These are phyloP conservation scores for Gastrolobium bilobum DNA, from an alignment of 306 rosid genomes.

Conservation along the genomic window DNA sequence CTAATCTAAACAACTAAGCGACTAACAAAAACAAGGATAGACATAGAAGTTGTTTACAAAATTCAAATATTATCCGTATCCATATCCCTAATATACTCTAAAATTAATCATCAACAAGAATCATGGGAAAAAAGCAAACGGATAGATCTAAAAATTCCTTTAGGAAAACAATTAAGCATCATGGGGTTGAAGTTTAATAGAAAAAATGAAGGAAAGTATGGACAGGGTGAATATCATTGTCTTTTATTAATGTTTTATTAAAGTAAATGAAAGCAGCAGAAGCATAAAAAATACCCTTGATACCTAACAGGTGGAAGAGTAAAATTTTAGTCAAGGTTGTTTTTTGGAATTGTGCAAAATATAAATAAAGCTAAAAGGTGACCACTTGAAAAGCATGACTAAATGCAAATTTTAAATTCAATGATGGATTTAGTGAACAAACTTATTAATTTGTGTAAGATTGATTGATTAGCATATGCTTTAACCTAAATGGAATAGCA, in stretches of 20 bases:
- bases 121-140: constrained; percentile 22
- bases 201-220: background rate
- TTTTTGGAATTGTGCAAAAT: constrained; percentile 15
- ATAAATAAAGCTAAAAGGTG: background rate
- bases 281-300: constrained; percentile 2
- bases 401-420: background rate
- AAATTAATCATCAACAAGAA: constrained; percentile 7
- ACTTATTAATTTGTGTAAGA: background rate
- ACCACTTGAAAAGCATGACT: background rate
- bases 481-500: constrained; percentile 5
- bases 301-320: constrained; percentile 12
- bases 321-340: background rate
- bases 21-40: no score
- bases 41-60: no score
- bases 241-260: background rate
- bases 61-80: no score
- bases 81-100: no score
- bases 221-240: constrained; percentile 9
- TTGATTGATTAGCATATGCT: background rate
- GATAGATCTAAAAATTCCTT: background rate
- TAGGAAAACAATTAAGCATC: background rate
- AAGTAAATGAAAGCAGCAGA: constrained; percentile 5
- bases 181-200: background rate
- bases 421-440: constrained; percentile 6
- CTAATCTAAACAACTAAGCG: no score